These are phyloP conservation scores for Geum urbanum DNA, from an alignment of 306 rosid species.

Conservation along the genomic window DNA sequence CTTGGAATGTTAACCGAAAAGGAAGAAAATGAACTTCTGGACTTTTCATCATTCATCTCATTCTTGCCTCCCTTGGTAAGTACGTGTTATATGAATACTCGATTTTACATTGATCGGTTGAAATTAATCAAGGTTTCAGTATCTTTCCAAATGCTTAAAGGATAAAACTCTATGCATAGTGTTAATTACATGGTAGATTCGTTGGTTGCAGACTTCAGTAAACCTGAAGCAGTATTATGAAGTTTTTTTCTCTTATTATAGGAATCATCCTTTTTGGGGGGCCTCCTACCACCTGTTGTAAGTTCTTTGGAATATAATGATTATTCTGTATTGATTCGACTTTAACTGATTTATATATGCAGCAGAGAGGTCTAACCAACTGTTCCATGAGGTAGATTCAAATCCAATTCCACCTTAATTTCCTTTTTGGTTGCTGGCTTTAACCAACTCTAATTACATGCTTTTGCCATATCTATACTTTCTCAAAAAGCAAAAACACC, in stretches of 20 bases:
- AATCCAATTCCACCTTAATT: too few relatives aligned
- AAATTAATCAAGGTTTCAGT: neutral
- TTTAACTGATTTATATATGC: too few relatives aligned
- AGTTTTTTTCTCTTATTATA: conserved; percentile 67
- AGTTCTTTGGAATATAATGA: conserved; percentile 22
- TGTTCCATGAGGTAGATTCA: too few relatives aligned
- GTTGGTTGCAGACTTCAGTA: conserved; percentile 67
- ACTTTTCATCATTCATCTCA: conserved; percentile 91
- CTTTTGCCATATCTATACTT: too few relatives aligned
- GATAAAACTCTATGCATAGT: conserved; percentile 1
- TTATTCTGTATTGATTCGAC: too few relatives aligned
- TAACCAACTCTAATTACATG: too few relatives aligned
- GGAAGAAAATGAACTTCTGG: conserved; percentile 84
- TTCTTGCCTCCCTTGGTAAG: conserved; percentile 96
- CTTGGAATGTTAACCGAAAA: conserved; percentile 57
- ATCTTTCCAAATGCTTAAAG: neutral
- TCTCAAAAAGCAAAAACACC: too few relatives aligned
- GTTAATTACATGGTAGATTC: conserved; percentile 22
- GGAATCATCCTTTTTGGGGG: conserved; percentile 83
- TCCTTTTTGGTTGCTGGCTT: too few relatives aligned
- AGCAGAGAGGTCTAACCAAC: too few relatives aligned
- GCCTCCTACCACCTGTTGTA: conserved; percentile 91
- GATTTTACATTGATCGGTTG: neutral
- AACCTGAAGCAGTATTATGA: conserved; percentile 89
- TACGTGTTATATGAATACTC: neutral